phyloP scores from a whole-genome alignment of 805 yeast species.

The Schwanniomyces sp. region DNA sequence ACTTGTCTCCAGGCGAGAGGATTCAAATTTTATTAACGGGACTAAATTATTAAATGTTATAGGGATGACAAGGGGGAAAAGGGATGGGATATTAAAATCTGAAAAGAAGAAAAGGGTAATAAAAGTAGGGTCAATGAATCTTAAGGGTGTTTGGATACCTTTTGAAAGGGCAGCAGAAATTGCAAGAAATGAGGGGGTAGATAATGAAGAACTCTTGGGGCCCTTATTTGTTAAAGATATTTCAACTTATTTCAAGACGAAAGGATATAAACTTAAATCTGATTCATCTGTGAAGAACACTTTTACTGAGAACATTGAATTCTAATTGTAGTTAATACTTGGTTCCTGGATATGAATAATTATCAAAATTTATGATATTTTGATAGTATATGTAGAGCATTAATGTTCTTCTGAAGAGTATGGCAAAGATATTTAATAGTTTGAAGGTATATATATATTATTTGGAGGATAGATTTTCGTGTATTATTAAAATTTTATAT shows the following conservation, averaged over 20 bases:
- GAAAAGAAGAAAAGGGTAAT: slow-evolving; percentile 31
- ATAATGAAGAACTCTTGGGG: slow-evolving; percentile 19
- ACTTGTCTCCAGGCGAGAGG: slow-evolving; percentile 36
- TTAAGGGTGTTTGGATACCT: slow-evolving; percentile 45
- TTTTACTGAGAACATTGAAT: neutral
- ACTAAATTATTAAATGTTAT: slow-evolving; percentile 38
- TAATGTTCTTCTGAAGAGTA: no score
- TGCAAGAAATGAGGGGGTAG: slow-evolving; percentile 41
- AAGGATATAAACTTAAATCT: slow-evolving; percentile 22
- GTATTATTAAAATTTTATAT: no score
- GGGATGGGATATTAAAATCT: slow-evolving; percentile 39
- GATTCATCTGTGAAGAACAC: neutral
- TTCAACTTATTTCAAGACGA: slow-evolving; percentile 21
- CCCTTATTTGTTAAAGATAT: slow-evolving; percentile 36
- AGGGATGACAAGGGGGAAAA: slow-evolving; percentile 40
- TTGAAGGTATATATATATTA: no score
- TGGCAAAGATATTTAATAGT: no score
- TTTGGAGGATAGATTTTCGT: no score
- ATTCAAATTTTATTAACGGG: slow-evolving; percentile 35
- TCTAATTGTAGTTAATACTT: neutral
- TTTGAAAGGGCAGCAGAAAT: slow-evolving; percentile 38
- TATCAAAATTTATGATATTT: no score
- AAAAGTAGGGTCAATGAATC: slow-evolving; percentile 38
- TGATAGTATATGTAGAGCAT: no score
- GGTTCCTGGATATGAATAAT: neutral